Evolutionary conservation across 2,329 filamentous ascomycete genomes (phyloP).

Genomic region (Cytospora schulzeri): DNA sequence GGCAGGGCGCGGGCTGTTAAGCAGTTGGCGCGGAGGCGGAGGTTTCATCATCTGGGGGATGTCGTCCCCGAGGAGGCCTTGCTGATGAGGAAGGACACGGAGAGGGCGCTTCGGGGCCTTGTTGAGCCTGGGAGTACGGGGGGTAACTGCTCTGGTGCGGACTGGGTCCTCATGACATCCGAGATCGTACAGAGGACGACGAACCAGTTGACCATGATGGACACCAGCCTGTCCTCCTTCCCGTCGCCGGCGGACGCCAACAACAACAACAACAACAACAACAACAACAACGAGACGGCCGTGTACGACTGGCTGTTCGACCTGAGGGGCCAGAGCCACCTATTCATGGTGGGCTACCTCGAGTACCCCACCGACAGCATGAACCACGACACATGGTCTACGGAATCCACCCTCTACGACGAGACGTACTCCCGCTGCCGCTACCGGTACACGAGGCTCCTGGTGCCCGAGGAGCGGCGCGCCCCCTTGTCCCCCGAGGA

Average conservation of each 20-base stretch:
- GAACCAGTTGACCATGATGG: conserved; percentile 38
- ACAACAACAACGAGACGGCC: conserved; percentile 35
- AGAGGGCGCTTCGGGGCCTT: conserved; percentile 36
- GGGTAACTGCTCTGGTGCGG: conserved; percentile 42
- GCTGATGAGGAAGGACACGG: conserved; percentile 38
- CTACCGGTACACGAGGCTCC: conserved; percentile 43
- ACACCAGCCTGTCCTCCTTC: conserved; percentile 33
- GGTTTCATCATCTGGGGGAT: conserved; percentile 40
- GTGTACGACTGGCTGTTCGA: conserved; percentile 36
- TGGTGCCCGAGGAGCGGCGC: conserved; percentile 35
- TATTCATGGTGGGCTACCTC: conserved; percentile 47
- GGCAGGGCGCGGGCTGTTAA: conserved; percentile 36
- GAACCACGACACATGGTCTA: conserved; percentile 35
- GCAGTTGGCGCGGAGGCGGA: conserved; percentile 41
- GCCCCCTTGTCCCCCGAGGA: conserved; percentile 39
- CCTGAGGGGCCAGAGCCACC: conserved; percentile 44
- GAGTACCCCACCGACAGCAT: conserved; percentile 42
- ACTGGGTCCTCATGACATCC: conserved; percentile 45
- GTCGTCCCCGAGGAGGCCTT: conserved; percentile 38
- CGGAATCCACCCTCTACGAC: conserved; percentile 38
- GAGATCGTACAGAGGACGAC: conserved; percentile 46
- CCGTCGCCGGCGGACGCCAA: not conserved
- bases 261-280: no score
- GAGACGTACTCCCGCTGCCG: conserved; percentile 45
- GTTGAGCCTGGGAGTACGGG: conserved; percentile 29